phyloP scores from a whole-genome alignment of 495 filamentous ascomycete genomes.

The Entonaema liquescens region DNA sequence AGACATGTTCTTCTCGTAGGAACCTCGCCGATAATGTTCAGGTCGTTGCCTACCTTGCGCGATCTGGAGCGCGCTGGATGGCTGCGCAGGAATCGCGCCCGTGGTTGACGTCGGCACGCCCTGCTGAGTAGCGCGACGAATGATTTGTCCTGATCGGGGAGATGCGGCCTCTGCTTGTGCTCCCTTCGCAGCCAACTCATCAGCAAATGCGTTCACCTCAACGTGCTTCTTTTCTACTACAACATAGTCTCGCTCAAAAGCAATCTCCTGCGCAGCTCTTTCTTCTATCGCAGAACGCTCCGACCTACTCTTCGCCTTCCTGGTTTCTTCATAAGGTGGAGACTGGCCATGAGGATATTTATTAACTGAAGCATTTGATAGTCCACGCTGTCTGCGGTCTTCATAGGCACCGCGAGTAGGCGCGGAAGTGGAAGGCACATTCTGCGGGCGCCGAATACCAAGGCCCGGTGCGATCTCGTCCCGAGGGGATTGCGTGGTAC shows the following conservation, averaged over 20 bases:
- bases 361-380: constrained; percentile 50
- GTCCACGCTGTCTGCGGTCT: constrained; percentile 46
- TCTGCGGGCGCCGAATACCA: constrained; percentile 54
- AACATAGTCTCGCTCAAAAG: constrained; percentile 92
- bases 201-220: constrained; percentile 96
- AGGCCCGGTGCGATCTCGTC: constrained; percentile 54
- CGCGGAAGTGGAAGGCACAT: constrained; percentile 52
- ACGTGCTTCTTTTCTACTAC: constrained; percentile 93
- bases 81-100: constrained; percentile 64
- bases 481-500: constrained; percentile 46
- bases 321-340: constrained; percentile 22
- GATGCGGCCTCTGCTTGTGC: constrained; percentile 62
- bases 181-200: constrained; percentile 86
- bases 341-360: constrained; percentile 34
- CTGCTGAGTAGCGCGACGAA: constrained; percentile 69
- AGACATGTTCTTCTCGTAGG: constrained; percentile 81
- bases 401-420: constrained; percentile 47
- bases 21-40: constrained; percentile 70
- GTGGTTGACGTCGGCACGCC: constrained; percentile 65
- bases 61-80: constrained; percentile 73
- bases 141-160: constrained; percentile 56
- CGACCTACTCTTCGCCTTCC: constrained; percentile 38
- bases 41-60: constrained; percentile 64
- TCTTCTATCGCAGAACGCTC: constrained; percentile 64
- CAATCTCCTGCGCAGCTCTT: constrained; percentile 83